Conservation (phyloP, 2,329 filamentous ascomycete genomes). For the Arthrinium phaeospermum region DNA sequence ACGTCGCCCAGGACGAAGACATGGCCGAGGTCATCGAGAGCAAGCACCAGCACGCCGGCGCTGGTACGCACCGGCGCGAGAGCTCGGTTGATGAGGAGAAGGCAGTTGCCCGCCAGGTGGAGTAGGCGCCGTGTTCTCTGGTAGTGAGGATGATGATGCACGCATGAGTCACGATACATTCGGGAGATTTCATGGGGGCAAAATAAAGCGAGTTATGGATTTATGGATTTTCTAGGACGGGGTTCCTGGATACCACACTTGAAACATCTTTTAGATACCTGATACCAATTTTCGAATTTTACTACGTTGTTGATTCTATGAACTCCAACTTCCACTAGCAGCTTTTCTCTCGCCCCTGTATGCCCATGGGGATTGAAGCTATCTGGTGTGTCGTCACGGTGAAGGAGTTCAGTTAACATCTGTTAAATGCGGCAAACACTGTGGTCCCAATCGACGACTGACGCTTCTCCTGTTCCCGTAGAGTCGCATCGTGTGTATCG, state of each 20-base stretch:
- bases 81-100: slow-evolving; percentile 36
- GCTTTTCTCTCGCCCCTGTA: no score
- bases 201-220: background rate
- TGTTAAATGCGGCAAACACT: rapidly evolving
- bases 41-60: slow-evolving; percentile 31
- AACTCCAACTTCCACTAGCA: no score
- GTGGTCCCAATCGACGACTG: background rate
- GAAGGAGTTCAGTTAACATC: background rate
- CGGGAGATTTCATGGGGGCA: background rate
- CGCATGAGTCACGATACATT: background rate
- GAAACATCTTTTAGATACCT: background rate
- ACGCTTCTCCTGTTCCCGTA: background rate
- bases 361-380: background rate
- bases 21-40: slow-evolving; percentile 52
- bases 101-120: slow-evolving; percentile 28
- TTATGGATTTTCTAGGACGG: background rate
- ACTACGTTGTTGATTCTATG: background rate
- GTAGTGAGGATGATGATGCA: background rate
- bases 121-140: slow-evolving; percentile 17
- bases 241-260: background rate
- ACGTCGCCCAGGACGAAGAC: slow-evolving; percentile 55
- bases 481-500: background rate
- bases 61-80: slow-evolving; percentile 29
- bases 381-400: background rate
- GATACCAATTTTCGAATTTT: background rate